Evolutionary conservation across 176 grass and related monocot species (phyloP).

Genomic region (Juncus inflexus): DNA sequence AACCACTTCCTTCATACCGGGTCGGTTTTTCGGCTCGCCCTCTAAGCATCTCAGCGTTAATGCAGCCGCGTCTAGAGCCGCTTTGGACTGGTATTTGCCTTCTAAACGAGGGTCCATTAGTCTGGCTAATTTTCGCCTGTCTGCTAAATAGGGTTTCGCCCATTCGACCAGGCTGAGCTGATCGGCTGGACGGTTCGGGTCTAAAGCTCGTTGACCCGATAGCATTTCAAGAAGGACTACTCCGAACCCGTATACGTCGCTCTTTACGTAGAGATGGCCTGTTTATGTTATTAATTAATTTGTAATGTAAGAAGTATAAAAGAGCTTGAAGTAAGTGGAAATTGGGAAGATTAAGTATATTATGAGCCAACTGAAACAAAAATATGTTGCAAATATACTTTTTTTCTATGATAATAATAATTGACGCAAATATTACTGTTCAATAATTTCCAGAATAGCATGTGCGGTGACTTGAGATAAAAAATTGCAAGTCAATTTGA

Average conservation of each 20-base stretch:
- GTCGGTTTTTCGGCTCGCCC: constrained; percentile 58
- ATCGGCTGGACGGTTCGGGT: constrained; percentile 52
- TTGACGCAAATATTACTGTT: no score
- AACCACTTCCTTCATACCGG: constrained; percentile 80
- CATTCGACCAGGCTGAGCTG: constrained; percentile 70
- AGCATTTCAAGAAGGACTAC: constrained; percentile 86
- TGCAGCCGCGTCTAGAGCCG: constrained; percentile 56
- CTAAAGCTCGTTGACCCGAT: constrained; percentile 64
- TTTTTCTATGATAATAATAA: no score
- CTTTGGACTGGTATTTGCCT: constrained; percentile 75
- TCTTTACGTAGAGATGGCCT: constrained; percentile 95
- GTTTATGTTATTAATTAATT: background rate
- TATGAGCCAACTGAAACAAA: no score
- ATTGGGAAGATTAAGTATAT: no score
- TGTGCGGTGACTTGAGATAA: no score
- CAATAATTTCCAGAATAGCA: no score
- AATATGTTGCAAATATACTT: background rate
- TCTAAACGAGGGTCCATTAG: constrained; percentile 72
- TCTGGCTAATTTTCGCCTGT: constrained; percentile 47
- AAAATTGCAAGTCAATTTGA: no score
- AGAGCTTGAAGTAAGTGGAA: no score
- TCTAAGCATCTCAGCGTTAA: constrained; percentile 66
- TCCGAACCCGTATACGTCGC: constrained; percentile 81
- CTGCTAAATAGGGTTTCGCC: constrained; percentile 68
- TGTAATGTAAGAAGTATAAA: no score